phyloP scores from a whole-genome alignment of 2,329 filamentous ascomycete species.

The Penicillium sumatraense region DNA sequence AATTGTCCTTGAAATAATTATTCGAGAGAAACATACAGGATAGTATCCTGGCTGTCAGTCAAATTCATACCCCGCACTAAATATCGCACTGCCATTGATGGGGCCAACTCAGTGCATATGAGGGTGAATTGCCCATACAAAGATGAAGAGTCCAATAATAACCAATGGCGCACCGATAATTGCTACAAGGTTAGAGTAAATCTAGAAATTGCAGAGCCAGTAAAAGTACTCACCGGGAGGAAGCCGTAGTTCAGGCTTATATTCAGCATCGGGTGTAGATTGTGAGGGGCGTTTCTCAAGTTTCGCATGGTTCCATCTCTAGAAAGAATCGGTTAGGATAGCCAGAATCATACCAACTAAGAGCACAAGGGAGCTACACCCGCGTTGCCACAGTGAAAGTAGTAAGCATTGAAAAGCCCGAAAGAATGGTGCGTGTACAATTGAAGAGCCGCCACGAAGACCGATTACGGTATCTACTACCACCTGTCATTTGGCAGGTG shows the following conservation, averaged over 20 bases:
- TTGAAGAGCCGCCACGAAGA: too few species aligned
- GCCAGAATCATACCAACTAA: conserved; percentile 49
- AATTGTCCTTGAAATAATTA: conserved; percentile 59
- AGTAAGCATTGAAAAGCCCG: background rate
- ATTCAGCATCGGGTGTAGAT: background rate
- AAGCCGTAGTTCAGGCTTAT: background rate
- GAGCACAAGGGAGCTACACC: conserved; percentile 71
- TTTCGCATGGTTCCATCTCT: conserved; percentile 46
- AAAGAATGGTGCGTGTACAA: too few species aligned
- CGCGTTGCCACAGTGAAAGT: conserved; percentile 75
- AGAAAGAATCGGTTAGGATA: conserved; percentile 46
- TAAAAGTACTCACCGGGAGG: background rate
- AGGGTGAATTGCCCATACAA: conserved; percentile 79
- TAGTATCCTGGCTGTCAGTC: too few species aligned
- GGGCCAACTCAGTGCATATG: conserved; percentile 74
- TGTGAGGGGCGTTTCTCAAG: conserved; percentile 18
- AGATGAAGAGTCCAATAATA: conserved; percentile 82
- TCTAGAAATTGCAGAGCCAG: background rate
- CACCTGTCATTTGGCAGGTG: too few species aligned
- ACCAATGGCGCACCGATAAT: conserved; percentile 27
- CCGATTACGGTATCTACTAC: too few species aligned
- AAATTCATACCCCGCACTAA: conserved; percentile 67
- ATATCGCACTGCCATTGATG: conserved; percentile 72
- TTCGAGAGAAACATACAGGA: conserved; percentile 1
- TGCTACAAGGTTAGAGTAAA: conserved; percentile 9